Base-by-base conservation (phyloP, 2,329 filamentous ascomycete genomes). In the Ophiostoma montium region DNA sequence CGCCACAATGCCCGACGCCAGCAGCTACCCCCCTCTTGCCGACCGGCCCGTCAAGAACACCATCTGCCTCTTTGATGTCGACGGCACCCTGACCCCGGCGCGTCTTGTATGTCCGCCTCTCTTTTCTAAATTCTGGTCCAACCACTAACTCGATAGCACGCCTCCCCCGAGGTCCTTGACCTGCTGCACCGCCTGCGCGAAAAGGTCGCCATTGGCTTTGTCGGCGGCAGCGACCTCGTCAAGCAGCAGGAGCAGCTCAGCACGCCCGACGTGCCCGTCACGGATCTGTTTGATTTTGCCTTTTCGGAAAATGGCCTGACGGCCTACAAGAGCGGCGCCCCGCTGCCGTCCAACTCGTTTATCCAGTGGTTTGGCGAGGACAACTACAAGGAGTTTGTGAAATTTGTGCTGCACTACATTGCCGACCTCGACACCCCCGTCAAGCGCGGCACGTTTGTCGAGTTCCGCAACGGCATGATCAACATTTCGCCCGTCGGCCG, bases 221-320 rank as follows among this genome's bases (percentile, higher is more conserved):
- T 96, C 53, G 92, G 92, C 61, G 92, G 92, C 63, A 92, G 85
- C 59, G 84, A 96, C 73, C 78, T 95, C 54, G 70, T 67, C 64
- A 96, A 98, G 73, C 92, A 96, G 69, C 87, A 96, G 68, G 92
- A 96, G 68, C 90, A 96, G 70, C 78, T 96, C 54, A 88, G 88
- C 63, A 75, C 78, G 4, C 64, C 76, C 23, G 69, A 75, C 51
- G 65, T 68, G 27, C 74, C 82, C 57, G 90, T 96, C 53, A 88
- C 81, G 47, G 72, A 78, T 54, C 80, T 96, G 60, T 98, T 98
- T 72, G 92, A 98, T 73, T 98, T 86, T 71, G 92, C 84, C 77
- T 98, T 98, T 71, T 74, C 88, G 52, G 92, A 98, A 72, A 98
- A 98, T 69, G 92, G 92, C 11, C 78, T 98, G 57, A 94, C 85